Evolutionary conservation across 352 stramenopile genomes (phyloP), one percentile per base, ranked within the genome.

Genomic region (Peronospora tabacina): DNA sequence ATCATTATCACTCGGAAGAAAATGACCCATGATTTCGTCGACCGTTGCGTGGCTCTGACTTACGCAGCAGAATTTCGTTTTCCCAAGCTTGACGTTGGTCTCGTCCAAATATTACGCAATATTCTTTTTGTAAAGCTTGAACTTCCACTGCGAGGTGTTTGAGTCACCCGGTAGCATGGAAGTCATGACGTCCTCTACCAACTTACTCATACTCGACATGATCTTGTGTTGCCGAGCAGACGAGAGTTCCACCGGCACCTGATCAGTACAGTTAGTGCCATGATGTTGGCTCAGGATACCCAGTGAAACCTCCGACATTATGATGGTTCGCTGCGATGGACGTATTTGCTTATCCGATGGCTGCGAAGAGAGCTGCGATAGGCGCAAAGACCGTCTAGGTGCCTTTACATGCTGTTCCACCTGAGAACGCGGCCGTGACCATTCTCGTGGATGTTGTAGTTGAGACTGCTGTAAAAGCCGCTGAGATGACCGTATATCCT

Each of bases 51-150:
- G 44, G 10, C 65, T 75, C 51, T 76, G 58, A 34, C 54, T 65
- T 29, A 76, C 65, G 44, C 67, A 78, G 49, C 67, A 75, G 53
- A 78, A 76, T 17, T 67, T 61, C 9, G 57, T 72, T 54, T 81
- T 67, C 1, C 58, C 64, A 4, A 55, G 42, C 20, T 43, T 35
- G 34, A 56, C 49, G 9, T 53, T 70, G 3, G 55, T 55, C 32
- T 75, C 49, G 52, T 81, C 70, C 5, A 74, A 51, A 44, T 68
- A 75, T 54, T 75, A 81, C 30, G 61, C 44, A 10, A 72, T 43
- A 33, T 59, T 55, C 10, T 68, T 69, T 53, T 65, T 74, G 5
- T 52, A 38, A 11, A 66, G 47, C 49, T 75, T 75, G 37, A 56
- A 43, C 29, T 66, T 65, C 70, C 70, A 74, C n/a, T 66, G 47